Percentiles rank a stretch among this genome's conserved stretches.
phyloP scores from a whole-genome alignment of 495 filamentous ascomycete genomes.

The Podospora conica region DNA sequence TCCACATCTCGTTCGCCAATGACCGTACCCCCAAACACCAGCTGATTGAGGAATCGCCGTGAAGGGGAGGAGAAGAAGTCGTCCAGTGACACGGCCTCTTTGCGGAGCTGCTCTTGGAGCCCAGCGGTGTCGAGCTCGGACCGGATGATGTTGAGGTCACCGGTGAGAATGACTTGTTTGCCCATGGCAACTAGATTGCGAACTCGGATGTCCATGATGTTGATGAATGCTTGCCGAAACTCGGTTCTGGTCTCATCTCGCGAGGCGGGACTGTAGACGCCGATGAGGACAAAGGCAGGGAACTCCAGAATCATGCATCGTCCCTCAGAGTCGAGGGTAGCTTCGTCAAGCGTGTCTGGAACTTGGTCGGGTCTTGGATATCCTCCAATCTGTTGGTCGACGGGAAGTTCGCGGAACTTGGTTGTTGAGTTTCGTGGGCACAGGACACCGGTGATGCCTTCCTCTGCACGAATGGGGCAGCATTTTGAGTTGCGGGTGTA shows the following conservation, averaged over 20 bases:
- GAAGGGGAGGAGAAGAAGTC: constrained; percentile 64
- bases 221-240: constrained; percentile 75
- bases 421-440: constrained; percentile 67
- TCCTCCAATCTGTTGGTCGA: constrained; percentile 82
- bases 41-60: constrained; percentile 78
- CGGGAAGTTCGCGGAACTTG: constrained; percentile 69
- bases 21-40: constrained; percentile 67
- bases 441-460: constrained; percentile 81
- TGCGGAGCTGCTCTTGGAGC: constrained; percentile 59
- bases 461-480: constrained; percentile 84
- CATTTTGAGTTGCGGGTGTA: constrained; percentile 90
- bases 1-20: constrained; percentile 62
- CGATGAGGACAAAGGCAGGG: constrained; percentile 87
- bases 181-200: constrained; percentile 76
- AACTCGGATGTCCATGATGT: constrained; percentile 71
- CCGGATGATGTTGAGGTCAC: constrained; percentile 84
- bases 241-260: constrained; percentile 77
- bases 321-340: constrained; percentile 79
- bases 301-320: constrained; percentile 92
- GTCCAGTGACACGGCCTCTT: constrained; percentile 41
- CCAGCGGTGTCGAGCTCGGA: constrained; percentile 65
- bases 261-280: constrained; percentile 83
- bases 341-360: constrained; percentile 56
- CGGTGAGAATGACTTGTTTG: constrained; percentile 76
- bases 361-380: constrained; percentile 72